Evolutionary conservation across 805 yeast genomes (phyloP), one percentile per base, ranked within the genome.

Genomic region (Komagataella pastoris): DNA sequence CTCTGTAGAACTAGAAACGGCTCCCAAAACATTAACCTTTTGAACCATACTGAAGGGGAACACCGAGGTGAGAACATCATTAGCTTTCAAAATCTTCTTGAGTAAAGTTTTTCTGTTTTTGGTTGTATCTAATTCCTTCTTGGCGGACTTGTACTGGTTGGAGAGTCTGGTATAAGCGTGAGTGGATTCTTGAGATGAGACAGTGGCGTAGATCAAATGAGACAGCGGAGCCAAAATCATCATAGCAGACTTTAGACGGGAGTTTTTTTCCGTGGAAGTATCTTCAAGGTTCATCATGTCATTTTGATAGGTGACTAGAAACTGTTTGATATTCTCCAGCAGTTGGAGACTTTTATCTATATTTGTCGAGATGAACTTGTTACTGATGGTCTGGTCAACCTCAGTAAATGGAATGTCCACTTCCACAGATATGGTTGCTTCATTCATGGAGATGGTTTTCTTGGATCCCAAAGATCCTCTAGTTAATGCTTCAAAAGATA

Each of bases 191-290:
- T 72, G 71, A 0, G 61, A 50, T 0, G 63, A 58, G 50, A 83
- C 66, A 59, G 81, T 86, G 48, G 77, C 60, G 55, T 71, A 75
- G n/a, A 83, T 64, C 0, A 81, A 73, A 55, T 75, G 75, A 0
- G 85, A 79, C 50, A 83, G 62, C 0, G 89, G 89, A 8, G 83
- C 73, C 18, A 83, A 64, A 2, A 77, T 67, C 19, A 80, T 60
- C 12, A 81, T 64, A 44, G 65, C 58, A 14, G 57, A 59, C 45
- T 51, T 54, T 17, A 58, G 30, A n/a, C 46, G 49, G 4, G 52
- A 49, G 45, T 58, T 56, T 14, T 51, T 57, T 0, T 54, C 53
- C 18, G 54, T 54, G 8, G 63, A 51, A 4, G 52, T 52, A 5
- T 56, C 55, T 43, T 60, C 60, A n/a, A 57, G 59, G 40, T 58